phyloP scores from a whole-genome alignment of 2,329 filamentous ascomycete species.

The Pseudogymnoascus sp. region DNA sequence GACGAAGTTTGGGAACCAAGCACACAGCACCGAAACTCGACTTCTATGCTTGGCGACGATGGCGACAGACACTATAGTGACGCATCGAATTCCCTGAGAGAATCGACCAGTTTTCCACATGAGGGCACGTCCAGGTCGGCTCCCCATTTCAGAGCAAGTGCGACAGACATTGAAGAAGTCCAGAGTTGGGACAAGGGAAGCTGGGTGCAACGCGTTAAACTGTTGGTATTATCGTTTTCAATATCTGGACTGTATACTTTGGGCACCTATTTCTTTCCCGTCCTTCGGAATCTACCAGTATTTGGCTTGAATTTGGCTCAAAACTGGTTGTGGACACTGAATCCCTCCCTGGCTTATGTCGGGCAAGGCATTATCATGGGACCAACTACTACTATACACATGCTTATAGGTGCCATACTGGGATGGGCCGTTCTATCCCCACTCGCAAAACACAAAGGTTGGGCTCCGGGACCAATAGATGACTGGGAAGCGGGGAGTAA shows the following conservation, averaged over 20 bases:
- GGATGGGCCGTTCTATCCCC: conserved; percentile 91
- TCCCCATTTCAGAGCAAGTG: conserved; percentile 12
- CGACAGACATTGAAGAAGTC: conserved; percentile 21
- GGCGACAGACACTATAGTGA: background rate
- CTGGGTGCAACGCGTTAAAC: conserved; percentile 28
- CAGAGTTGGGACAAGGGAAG: conserved; percentile 18
- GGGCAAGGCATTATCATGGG: conserved; percentile 99
- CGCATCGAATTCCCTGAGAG: background rate
- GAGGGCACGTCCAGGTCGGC: background rate
- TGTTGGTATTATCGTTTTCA: conserved; percentile 47
- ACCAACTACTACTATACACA: conserved; percentile 86
- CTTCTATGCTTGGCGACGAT: background rate
- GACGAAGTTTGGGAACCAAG: conserved; percentile 5
- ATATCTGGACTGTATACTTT: conserved; percentile 64
- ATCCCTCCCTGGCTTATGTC: conserved; percentile 93
- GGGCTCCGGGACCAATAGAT: conserved; percentile 79
- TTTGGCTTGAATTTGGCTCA: conserved; percentile 67
- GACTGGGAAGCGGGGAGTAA: conserved; percentile 93
- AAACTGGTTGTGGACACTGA: conserved; percentile 90
- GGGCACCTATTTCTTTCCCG: conserved; percentile 80
- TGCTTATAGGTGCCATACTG: conserved; percentile 81
- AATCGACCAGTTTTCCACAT: background rate
- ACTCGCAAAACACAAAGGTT: conserved; percentile 73
- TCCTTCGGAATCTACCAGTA: conserved; percentile 76
- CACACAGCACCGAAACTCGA: background rate